Evolutionary conservation across 352 stramenopile species (phyloP).

Genomic region (Aphanomyces invadans): DNA sequence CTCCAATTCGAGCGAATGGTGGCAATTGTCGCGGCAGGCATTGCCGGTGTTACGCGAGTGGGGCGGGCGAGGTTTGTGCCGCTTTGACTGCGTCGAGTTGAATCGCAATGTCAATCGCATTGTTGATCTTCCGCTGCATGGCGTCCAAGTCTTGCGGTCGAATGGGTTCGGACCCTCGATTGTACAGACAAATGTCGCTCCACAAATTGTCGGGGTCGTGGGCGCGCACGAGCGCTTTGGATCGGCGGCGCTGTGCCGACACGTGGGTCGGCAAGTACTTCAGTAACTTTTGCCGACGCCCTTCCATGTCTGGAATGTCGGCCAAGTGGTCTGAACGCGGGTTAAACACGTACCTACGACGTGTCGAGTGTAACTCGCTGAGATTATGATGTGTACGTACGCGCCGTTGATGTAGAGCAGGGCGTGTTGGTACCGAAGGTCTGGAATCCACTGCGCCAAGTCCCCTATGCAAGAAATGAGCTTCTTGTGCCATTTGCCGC

Average conservation of each 20-base stretch:
- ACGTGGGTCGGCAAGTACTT: not conserved
- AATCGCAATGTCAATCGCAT: slow-evolving; percentile 10
- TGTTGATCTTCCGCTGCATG: slow-evolving; percentile 10
- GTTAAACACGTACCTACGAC: slow-evolving; percentile 19
- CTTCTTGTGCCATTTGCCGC: no score
- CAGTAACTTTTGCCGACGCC: not conserved
- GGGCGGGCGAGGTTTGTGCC: no score
- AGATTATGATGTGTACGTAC: not conserved
- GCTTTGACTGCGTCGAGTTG: not conserved
- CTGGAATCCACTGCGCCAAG: slow-evolving; percentile 12
- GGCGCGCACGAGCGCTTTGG: not conserved
- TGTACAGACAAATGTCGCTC: not conserved
- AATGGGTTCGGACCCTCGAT: slow-evolving; percentile 15
- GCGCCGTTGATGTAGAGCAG: slow-evolving; percentile 20
- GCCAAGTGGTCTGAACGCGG: not conserved
- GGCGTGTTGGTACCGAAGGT: not conserved
- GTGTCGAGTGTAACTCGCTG: not conserved
- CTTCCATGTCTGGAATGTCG: slow-evolving; percentile 4
- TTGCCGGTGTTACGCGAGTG: no score
- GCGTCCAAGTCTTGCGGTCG: not conserved
- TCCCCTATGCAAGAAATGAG: slow-evolving; percentile 9
- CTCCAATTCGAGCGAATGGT: no score
- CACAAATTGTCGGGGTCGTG: slow-evolving; percentile 15
- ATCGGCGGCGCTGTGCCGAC: slow-evolving; percentile 6
- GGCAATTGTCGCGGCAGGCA: no score